Conservation (phyloP, 2,329 filamentous ascomycete genomes). For the Fusarium tricinctum region DNA sequence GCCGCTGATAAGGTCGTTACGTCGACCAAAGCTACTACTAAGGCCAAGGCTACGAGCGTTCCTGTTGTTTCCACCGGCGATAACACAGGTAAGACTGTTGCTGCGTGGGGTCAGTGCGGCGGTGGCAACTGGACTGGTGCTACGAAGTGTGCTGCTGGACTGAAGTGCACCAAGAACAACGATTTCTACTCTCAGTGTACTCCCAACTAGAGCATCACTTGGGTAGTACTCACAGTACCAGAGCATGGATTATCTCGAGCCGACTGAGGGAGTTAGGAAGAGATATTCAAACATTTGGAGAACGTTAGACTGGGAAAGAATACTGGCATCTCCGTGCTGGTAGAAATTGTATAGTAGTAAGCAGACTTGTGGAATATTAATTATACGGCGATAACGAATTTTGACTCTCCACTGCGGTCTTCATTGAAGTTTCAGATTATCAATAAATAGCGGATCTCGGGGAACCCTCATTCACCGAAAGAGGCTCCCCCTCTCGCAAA, state of each 20-base stretch:
- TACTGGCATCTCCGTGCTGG: too few species aligned
- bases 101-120: constrained; percentile 41
- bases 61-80: background rate
- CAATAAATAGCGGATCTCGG: background rate
- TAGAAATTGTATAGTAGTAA: too few species aligned
- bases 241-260: too few species aligned
- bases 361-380: too few species aligned
- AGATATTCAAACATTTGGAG: too few species aligned
- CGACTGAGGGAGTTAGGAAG: too few species aligned
- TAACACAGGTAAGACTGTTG: background rate
- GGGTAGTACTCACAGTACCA: too few species aligned
- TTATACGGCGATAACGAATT: too few species aligned
- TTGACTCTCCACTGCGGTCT: too few species aligned
- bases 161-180: constrained; percentile 1
- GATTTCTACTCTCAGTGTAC: background rate
- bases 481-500: constrained; percentile 1
- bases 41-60: background rate
- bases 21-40: background rate
- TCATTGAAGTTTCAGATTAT: background rate
- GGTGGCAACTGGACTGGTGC: constrained; percentile 42
- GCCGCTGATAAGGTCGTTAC: background rate
- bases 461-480: background rate
- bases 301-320: too few species aligned
- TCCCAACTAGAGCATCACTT: background rate
- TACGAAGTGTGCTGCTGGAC: constrained; percentile 41